Conservation (phyloP, 352 stramenopile species). For the Blastocystis hominis region DNA sequence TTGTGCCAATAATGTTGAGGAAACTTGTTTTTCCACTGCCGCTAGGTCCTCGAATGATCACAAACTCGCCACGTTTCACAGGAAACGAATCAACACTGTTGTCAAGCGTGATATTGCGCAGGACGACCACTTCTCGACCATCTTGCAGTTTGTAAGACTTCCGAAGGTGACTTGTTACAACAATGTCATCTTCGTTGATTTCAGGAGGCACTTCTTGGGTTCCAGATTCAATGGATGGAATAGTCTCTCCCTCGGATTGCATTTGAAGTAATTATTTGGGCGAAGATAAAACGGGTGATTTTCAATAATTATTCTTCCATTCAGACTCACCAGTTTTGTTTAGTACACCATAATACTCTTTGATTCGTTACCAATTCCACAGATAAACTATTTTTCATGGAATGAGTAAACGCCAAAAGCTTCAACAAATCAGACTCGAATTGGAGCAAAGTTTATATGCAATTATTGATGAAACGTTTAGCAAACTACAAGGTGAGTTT, state of each 20-base stretch:
- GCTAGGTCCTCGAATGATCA: conserved; percentile 57
- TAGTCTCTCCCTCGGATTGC: background rate
- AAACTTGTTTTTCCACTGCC: conserved; percentile 57
- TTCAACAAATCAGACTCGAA: conserved; percentile 7
- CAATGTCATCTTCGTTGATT: background rate
- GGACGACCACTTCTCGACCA: background rate
- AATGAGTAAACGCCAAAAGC: background rate
- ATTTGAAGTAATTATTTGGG: background rate
- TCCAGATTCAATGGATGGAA: background rate
- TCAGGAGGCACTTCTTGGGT: background rate
- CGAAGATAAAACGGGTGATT: background rate
- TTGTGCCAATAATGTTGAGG: conserved; percentile 60
- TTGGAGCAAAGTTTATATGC: background rate
- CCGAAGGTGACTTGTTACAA: background rate
- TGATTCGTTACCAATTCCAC: no score
- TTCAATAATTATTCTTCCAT: background rate
- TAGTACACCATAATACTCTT: background rate
- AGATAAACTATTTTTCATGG: background rate
- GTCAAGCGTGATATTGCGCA: conserved; percentile 1
- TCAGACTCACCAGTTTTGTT: background rate
- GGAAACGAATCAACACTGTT: background rate
- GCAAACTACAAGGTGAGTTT: background rate
- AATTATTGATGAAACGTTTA: conserved; percentile 25
- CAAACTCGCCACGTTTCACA: conserved; percentile 53
- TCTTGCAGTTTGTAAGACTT: conserved; percentile 13